Percentiles rank a stretch among this genome's conserved stretches.
Conservation (phyloP, 768 basidiomycete genomes). For the Suillus fuscotomentosus region DNA sequence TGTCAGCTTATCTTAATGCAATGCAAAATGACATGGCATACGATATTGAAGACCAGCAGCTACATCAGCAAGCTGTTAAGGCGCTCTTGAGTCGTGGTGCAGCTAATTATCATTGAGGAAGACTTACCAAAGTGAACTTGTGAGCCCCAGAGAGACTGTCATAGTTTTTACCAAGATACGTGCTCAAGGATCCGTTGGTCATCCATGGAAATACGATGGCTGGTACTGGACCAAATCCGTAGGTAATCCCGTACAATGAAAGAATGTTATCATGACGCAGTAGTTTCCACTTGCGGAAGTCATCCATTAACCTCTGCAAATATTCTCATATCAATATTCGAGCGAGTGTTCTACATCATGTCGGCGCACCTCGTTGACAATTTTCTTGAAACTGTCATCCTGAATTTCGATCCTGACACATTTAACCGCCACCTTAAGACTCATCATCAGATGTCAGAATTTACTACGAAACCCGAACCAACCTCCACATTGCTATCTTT, state of each 20-base stretch:
- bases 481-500: constrained; percentile 19
- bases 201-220: constrained; percentile 22
- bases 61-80: constrained; percentile 6
- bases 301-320: neutral
- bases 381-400: constrained; percentile 2
- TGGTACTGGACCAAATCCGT: constrained; percentile 18
- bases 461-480: neutral
- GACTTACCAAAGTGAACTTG: constrained; percentile 1
- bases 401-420: constrained; percentile 21
- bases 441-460: neutral
- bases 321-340: no score
- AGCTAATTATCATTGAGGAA: neutral
- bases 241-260: constrained; percentile 33
- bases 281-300: neutral
- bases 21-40: neutral
- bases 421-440: constrained; percentile 26
- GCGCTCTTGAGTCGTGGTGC: neutral
- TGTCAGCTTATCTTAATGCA: neutral
- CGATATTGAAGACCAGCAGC: constrained; percentile 10
- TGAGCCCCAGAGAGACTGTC: neutral
- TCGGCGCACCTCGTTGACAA: constrained; percentile 13
- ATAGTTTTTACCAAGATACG: constrained; percentile 13
- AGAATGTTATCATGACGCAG: constrained; percentile 40
- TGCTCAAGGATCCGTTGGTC: constrained; percentile 14
- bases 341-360: neutral